phyloP scores from a whole-genome alignment of 2,329 filamentous ascomycete species.

The Sclerotinia nivalis region DNA sequence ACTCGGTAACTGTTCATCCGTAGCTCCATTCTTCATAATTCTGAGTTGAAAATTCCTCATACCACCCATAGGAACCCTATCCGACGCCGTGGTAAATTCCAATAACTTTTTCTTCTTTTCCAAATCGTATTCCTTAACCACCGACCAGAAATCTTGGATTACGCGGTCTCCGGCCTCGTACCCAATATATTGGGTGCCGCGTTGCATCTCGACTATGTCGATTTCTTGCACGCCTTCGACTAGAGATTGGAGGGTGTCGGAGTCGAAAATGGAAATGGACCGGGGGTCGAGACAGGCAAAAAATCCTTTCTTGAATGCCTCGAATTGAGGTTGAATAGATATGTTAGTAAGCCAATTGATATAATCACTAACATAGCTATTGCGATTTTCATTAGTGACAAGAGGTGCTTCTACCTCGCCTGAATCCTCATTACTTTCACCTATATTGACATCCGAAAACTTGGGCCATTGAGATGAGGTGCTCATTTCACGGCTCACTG shows the following conservation, averaged over 20 bases:
- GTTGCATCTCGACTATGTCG: conserved; percentile 71
- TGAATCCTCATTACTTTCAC: conserved; percentile 45
- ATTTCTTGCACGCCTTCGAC: conserved; percentile 84
- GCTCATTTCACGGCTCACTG: conserved; percentile 58
- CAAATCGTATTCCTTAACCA: conserved; percentile 68
- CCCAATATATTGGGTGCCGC: conserved; percentile 75
- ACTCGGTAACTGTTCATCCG: conserved; percentile 69
- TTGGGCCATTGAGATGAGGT: conserved; percentile 53
- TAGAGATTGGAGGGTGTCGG: conserved; percentile 70
- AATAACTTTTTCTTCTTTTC: conserved; percentile 74
- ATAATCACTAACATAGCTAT: conserved; percentile 80
- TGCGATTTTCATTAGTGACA: conserved; percentile 80
- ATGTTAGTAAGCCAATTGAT: conserved; percentile 78
- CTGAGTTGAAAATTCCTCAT: conserved; percentile 80
- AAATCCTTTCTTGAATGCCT: conserved; percentile 82
- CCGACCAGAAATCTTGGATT: conserved; percentile 79
- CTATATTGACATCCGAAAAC: conserved; percentile 44
- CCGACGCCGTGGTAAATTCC: conserved; percentile 93
- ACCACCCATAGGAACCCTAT: conserved; percentile 85
- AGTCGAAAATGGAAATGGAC: conserved; percentile 67
- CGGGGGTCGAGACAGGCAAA: conserved; percentile 69
- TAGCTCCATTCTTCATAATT: conserved; percentile 74
- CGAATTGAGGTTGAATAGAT: conserved; percentile 74
- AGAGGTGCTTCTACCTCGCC: conserved; percentile 52
- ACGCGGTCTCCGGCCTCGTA: conserved; percentile 70